These are phyloP conservation scores for Nothopassalora personata DNA, from an alignment of 2,329 filamentous ascomycete species.

Conservation along the genomic window DNA sequence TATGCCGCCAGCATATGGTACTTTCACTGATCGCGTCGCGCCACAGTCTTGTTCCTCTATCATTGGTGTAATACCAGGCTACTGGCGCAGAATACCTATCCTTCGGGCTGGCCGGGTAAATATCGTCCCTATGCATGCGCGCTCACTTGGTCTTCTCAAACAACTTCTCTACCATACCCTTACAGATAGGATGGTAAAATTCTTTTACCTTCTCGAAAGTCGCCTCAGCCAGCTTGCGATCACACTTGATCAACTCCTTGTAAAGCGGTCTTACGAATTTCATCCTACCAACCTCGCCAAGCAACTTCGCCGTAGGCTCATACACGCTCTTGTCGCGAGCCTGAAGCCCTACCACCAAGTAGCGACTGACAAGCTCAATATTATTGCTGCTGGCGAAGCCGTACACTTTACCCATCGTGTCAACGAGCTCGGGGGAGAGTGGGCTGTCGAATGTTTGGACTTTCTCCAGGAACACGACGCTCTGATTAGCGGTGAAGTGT, in stretches of 20 bases:
- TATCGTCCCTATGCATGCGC: background rate
- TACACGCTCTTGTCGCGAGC: slow-evolving; percentile 67
- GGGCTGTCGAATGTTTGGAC: slow-evolving; percentile 63
- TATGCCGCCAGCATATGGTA: background rate
- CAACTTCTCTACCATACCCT: slow-evolving; percentile 72
- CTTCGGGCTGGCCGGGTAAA: background rate
- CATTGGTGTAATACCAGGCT: background rate
- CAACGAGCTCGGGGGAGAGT: slow-evolving; percentile 60
- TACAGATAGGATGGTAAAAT: slow-evolving; percentile 95
- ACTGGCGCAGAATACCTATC: background rate
- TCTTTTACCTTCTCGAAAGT: slow-evolving; percentile 84
- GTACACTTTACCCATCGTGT: slow-evolving; percentile 70
- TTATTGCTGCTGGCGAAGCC: slow-evolving; percentile 70
- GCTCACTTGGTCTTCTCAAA: slow-evolving; percentile 22
- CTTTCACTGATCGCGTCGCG: background rate
- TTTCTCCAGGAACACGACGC: slow-evolving; percentile 81
- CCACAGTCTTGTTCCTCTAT: background rate
- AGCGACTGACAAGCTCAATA: slow-evolving; percentile 77
- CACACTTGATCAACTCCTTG: slow-evolving; percentile 66
- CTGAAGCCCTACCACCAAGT: slow-evolving; percentile 71
- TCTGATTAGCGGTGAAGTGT: slow-evolving; percentile 77
- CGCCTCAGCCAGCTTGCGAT: slow-evolving; percentile 66
- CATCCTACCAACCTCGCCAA: slow-evolving; percentile 85
- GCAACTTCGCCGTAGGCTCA: slow-evolving; percentile 63
- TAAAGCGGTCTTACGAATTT: slow-evolving; percentile 92